Evolutionary conservation across 2,329 filamentous ascomycete genomes (phyloP), one percentile per base, ranked within the genome.

Genomic region (Stagonosporopsis chrysanthemi): DNA sequence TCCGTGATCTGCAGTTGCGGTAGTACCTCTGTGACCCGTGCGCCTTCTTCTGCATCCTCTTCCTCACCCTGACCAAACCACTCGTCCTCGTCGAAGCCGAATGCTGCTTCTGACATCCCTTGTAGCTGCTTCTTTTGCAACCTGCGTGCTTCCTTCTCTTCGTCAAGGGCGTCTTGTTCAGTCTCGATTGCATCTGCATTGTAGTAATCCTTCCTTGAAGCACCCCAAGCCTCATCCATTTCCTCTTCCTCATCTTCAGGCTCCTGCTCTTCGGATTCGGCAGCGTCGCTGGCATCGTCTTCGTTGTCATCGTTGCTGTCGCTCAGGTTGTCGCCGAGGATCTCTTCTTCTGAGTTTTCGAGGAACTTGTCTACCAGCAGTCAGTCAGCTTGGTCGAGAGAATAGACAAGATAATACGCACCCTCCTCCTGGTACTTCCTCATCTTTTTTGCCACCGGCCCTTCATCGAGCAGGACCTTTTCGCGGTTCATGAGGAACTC

Each of bases 91-190:
- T 98, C 92, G 64, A 98, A 96, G 8, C 92, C 89, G 71, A 97
- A 99, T 73, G 99, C 95, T 36, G 90, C 90, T 65, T 96, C 93
- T 6, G 87, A 86, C 90, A 99, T 95, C 64, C 90, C 88, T 66
- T 92, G 84, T 23, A 98, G 78, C 73, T 95, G 94, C 82, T 97
- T 97, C 77, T 92, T 88, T 75, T 98, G 94, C 58, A 99, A 78
- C 60, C 92, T 84, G 75, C 89, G 88, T 3, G 94, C 95, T 75
- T 99, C 96, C 11, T 84, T 87, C 77, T 99, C 96, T 81, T 99
- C 95, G 71, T 95, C 93, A 29, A 96, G 78, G 0, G 95, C 95
- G 77, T 89, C 87, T 58, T 86, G 84, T 69, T 89, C 87, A 1
- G 86, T 88, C 69, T 89, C 86, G 55, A 89, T 88, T 9, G 80